A percentile compares a stretch with the other conserved stretches of the same genome.
Evolutionary conservation across 768 basidiomycete species (phyloP).

Genomic region (Amanita muscaria): DNA sequence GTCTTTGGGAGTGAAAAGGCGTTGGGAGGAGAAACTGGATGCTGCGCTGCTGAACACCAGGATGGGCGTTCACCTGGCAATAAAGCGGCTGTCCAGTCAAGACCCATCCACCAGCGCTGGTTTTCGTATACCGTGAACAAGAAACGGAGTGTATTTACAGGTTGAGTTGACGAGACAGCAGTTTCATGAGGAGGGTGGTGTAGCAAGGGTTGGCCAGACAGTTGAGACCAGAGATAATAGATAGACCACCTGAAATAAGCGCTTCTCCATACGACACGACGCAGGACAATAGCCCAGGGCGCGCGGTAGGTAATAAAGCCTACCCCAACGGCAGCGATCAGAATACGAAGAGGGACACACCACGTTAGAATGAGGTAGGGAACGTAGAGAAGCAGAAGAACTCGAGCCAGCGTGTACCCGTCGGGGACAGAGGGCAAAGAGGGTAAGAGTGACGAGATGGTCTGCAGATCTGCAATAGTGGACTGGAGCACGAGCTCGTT

Average conservation of each 20-base stretch:
- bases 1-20: conserved; percentile 59
- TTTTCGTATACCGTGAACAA: conserved; percentile 90
- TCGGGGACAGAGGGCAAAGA: conserved; percentile 23
- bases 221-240: conserved; percentile 40
- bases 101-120: conserved; percentile 96
- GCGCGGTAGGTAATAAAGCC: conserved; percentile 54
- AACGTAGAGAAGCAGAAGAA: conserved; percentile 44
- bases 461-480: conserved; percentile 55
- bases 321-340: conserved; percentile 52
- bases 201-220: conserved; percentile 42
- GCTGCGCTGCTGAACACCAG: conserved; percentile 59
- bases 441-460: conserved; percentile 54
- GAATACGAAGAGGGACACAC: conserved; percentile 51
- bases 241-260: conserved; percentile 59
- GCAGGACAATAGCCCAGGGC: conserved; percentile 53
- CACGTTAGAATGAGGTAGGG: conserved; percentile 62
- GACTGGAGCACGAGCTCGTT: conserved; percentile 49
- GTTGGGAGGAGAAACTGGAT: conserved; percentile 61
- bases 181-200: conserved; percentile 32
- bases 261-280: conserved; percentile 49
- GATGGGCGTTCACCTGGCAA: conserved; percentile 85
- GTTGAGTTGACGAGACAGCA: conserved; percentile 25
- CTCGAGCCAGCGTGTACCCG: conserved; percentile 39
- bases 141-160: conserved; percentile 53
- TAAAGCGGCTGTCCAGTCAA: conserved; percentile 92